A percentile compares a stretch with the other conserved stretches of the same genome.
Conservation (phyloP, 495 filamentous ascomycete genomes). For the Tuber borchii region DNA sequence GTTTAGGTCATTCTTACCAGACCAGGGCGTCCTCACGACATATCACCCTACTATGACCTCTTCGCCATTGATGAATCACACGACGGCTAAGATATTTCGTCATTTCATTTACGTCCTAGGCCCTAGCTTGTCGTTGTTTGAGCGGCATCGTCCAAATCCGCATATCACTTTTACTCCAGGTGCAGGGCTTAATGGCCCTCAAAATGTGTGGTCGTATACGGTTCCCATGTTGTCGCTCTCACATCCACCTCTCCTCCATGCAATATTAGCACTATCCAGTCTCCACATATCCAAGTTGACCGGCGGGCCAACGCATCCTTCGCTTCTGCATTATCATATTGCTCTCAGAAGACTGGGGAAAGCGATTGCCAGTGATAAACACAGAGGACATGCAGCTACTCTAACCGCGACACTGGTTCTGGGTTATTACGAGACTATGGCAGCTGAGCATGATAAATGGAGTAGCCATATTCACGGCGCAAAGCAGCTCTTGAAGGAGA, state of each 20-base stretch:
- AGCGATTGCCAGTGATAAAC: constrained; percentile 61
- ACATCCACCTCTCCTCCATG: constrained; percentile 78
- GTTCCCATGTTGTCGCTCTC: constrained; percentile 78
- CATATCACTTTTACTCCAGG: constrained; percentile 40
- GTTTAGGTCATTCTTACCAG: constrained; percentile 60
- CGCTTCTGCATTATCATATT: constrained; percentile 86
- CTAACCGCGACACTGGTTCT: constrained; percentile 82
- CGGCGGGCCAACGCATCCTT: constrained; percentile 62
- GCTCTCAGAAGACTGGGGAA: constrained; percentile 69
- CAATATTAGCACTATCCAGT: constrained; percentile 81
- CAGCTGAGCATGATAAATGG: constrained; percentile 93
- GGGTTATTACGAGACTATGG: constrained; percentile 89
- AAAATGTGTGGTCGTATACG: constrained; percentile 53
- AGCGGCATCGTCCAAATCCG: constrained; percentile 73
- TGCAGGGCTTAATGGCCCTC: constrained; percentile 37
- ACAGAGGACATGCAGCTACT: constrained; percentile 72
- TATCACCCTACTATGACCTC: constrained; percentile 69
- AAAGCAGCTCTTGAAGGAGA: constrained; percentile 72
- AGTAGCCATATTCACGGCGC: constrained; percentile 83
- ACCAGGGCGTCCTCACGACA: constrained; percentile 64
- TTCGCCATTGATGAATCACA: constrained; percentile 74
- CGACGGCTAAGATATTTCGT: constrained; percentile 79
- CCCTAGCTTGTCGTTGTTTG: constrained; percentile 78
- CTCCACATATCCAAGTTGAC: constrained; percentile 84
- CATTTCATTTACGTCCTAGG: constrained; percentile 90